Evolutionary conservation across 345 rosid species (phyloP).

Genomic region (Dimocarpus longan): DNA sequence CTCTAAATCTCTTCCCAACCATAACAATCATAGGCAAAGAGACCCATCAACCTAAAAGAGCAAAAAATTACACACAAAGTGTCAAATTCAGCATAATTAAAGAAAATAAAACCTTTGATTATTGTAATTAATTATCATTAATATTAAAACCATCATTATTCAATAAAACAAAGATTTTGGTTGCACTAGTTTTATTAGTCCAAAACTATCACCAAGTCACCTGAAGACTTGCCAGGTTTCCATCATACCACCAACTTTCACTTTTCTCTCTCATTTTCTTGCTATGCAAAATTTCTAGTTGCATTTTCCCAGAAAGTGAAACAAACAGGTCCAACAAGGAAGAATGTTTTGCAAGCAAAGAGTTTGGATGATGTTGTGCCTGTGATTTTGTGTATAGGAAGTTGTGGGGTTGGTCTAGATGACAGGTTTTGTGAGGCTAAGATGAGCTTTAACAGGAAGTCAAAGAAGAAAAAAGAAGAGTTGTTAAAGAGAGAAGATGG

Average conservation of each 20-base stretch:
- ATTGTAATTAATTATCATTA: too few relatives aligned
- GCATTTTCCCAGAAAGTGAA: not conserved
- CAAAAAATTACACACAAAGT: not conserved
- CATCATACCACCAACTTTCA: not conserved
- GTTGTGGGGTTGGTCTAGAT: slow-evolving; percentile 14
- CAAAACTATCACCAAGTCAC: not conserved
- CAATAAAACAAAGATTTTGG: slow-evolving; percentile 13
- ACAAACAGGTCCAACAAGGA: not conserved
- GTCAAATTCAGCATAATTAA: slow-evolving; percentile 11
- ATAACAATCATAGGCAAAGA: not conserved
- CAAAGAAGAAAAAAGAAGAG: slow-evolving; percentile 16
- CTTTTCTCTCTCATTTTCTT: not conserved
- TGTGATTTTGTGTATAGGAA: slow-evolving; percentile 2
- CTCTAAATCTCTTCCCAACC: not conserved
- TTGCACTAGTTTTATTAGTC: too few relatives aligned
- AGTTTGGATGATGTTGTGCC: not conserved
- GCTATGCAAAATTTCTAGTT: not conserved
- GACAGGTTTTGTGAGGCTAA: slow-evolving; percentile 12
- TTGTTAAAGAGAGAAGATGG: slow-evolving; percentile 25
- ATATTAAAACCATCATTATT: too few relatives aligned
- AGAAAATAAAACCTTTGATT: not conserved
- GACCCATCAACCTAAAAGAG: not conserved
- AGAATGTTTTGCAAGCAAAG: not conserved
- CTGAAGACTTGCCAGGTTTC: slow-evolving; percentile 3
- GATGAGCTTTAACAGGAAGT: not conserved